Conservation (phyloP, 2,329 filamentous ascomycete genomes). For the Clonostachys rosea region DNA sequence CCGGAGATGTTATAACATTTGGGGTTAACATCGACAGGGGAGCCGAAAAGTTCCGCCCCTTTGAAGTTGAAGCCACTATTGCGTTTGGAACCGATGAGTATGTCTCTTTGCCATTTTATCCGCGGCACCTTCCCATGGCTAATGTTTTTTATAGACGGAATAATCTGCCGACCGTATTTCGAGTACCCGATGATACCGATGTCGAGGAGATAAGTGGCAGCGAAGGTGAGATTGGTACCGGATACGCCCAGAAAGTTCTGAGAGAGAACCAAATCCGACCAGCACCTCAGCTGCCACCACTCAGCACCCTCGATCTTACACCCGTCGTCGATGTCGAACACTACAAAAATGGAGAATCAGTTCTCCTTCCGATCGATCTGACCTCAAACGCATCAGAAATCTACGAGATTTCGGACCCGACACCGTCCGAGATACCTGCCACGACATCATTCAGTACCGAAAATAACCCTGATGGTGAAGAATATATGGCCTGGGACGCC, state of each 20-base stretch:
- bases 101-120: background rate
- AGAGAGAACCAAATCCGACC: slow-evolving; percentile 19
- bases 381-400: too few species aligned
- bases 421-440: too few species aligned
- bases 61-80: slow-evolving; percentile 24
- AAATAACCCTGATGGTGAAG: too few species aligned
- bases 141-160: slow-evolving; percentile 12
- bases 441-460: too few species aligned
- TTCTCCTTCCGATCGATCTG: too few species aligned
- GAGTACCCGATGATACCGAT: slow-evolving; percentile 36
- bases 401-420: too few species aligned
- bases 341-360: too few species aligned
- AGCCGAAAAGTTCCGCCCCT: slow-evolving; percentile 27
- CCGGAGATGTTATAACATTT: slow-evolving; percentile 26
- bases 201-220: slow-evolving; percentile 16
- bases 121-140: slow-evolving; percentile 3
- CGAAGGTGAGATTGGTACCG: slow-evolving; percentile 4
- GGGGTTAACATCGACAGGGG: slow-evolving; percentile 27
- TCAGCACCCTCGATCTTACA: too few species aligned
- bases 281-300: background rate
- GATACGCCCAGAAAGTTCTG: slow-evolving; percentile 8
- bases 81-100: slow-evolving; percentile 18
- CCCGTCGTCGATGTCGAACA: too few species aligned
- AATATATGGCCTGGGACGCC: too few species aligned
- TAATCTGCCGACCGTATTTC: slow-evolving; percentile 24